These are phyloP conservation scores for Neurospora intermedia DNA, from an alignment of 495 filamentous ascomycete species.

Conservation along the genomic window DNA sequence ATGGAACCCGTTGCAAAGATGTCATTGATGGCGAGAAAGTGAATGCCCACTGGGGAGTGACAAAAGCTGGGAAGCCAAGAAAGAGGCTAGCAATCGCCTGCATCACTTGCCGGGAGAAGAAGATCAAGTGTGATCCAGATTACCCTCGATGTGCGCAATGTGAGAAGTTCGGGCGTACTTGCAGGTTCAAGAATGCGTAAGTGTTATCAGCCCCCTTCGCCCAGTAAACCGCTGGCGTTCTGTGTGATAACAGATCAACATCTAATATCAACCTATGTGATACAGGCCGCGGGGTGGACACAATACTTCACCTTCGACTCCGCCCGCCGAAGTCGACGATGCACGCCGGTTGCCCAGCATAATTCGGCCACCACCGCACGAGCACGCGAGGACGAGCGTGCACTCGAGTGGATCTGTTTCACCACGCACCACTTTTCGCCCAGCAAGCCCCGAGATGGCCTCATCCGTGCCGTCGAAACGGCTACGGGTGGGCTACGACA, in stretches of 20 bases:
- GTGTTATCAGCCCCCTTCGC: conserved; percentile 21
- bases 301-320: conserved; percentile 40
- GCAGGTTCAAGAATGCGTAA: conserved; percentile 83
- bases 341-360: conserved; percentile 22
- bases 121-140: conserved; percentile 90
- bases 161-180: conserved; percentile 75
- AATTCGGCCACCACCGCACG: conserved; percentile 14
- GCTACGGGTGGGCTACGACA: conserved; percentile 30
- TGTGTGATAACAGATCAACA: background rate
- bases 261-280: conserved; percentile 8
- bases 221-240: background rate
- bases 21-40: conserved; percentile 76
- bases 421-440: conserved; percentile 25
- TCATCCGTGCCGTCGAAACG: conserved; percentile 28
- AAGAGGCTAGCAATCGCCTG: conserved; percentile 86
- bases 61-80: conserved; percentile 83
- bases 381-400: conserved; percentile 27
- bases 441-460: conserved; percentile 19
- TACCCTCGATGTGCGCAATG: conserved; percentile 79
- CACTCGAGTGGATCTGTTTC: conserved; percentile 34
- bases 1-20: conserved; percentile 73
- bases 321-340: conserved; percentile 39
- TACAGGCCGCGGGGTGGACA: conserved; percentile 44
- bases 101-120: conserved; percentile 86
- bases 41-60: conserved; percentile 87